Evolutionary conservation across 306 rosid genomes (phyloP).

Genomic region (Quercus bicolor): DNA sequence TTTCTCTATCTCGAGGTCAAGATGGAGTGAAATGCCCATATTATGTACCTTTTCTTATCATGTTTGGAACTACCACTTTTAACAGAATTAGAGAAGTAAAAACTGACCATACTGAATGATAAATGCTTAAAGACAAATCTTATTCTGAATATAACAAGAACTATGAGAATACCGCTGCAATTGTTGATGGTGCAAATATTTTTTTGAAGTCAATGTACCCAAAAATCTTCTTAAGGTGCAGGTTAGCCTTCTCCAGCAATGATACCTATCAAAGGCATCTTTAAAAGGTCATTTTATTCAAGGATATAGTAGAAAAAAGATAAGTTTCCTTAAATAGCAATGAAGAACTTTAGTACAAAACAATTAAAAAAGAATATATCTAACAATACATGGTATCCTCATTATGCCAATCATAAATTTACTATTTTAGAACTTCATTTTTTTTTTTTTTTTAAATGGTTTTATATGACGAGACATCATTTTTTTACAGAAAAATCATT

Average conservation of each 20-base stretch:
- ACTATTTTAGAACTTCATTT: too few species aligned
- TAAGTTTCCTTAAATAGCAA: not conserved
- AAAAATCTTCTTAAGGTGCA: not conserved
- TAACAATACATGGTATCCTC: too few species aligned
- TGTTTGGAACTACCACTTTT: not conserved
- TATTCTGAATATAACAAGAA: not conserved
- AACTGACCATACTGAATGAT: too few species aligned
- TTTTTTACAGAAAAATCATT: too few species aligned
- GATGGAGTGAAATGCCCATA: not conserved
- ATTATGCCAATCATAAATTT: too few species aligned
- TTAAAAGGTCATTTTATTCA: not conserved
- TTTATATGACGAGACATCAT: too few species aligned
- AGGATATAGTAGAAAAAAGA: not conserved
- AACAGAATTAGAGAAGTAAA: too few species aligned
- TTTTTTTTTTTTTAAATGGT: too few species aligned
- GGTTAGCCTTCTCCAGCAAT: conserved; percentile 5
- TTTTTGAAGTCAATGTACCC: conserved; percentile 25
- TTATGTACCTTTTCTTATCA: not conserved
- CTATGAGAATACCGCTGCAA: conserved; percentile 27
- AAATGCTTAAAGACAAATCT: not conserved
- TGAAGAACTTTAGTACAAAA: not conserved
- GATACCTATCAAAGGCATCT: conserved; percentile 25
- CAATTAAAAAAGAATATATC: too few species aligned
- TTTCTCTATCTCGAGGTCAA: not conserved
- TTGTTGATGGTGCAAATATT: conserved; percentile 32